Conservation (phyloP, 257 asterid genomes). For the Nicotiana benthamiana region DNA sequence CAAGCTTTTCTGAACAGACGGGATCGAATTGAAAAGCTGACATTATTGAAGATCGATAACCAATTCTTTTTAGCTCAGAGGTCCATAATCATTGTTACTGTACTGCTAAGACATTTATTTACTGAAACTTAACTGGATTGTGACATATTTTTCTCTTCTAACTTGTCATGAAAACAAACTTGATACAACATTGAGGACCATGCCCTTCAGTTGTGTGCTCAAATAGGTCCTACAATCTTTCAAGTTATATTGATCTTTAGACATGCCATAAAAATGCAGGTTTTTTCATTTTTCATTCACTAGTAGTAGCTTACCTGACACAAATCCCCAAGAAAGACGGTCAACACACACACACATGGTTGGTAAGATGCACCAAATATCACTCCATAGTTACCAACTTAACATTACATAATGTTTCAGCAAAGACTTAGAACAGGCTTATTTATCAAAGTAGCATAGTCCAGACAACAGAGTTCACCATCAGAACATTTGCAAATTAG, state of each 20-base stretch:
- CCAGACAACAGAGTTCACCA: neutral
- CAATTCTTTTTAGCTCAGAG: neutral
- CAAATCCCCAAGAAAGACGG: neutral
- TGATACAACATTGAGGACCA: neutral
- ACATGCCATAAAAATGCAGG: neutral
- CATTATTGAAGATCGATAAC: neutral
- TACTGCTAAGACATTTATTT: neutral
- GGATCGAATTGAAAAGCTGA: neutral
- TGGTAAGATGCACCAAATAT: neutral
- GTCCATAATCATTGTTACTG: neutral
- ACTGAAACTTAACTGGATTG: neutral
- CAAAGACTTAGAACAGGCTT: neutral
- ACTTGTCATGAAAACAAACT: neutral
- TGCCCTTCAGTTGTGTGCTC: neutral
- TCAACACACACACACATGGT: neutral
- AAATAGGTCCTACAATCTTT: neutral
- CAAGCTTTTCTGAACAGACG: neutral
- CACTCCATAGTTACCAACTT: neutral
- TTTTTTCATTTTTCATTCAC: neutral
- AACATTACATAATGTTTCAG: neutral
- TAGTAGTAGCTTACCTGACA: neutral
- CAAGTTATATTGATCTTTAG: neutral
- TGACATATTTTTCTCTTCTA: neutral
- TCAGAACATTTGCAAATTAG: neutral
- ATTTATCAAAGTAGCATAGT: neutral